Base-by-base conservation (phyloP, 192 early-diverging fungal genomes). In the Borealophlyctis nickersoniae region DNA sequence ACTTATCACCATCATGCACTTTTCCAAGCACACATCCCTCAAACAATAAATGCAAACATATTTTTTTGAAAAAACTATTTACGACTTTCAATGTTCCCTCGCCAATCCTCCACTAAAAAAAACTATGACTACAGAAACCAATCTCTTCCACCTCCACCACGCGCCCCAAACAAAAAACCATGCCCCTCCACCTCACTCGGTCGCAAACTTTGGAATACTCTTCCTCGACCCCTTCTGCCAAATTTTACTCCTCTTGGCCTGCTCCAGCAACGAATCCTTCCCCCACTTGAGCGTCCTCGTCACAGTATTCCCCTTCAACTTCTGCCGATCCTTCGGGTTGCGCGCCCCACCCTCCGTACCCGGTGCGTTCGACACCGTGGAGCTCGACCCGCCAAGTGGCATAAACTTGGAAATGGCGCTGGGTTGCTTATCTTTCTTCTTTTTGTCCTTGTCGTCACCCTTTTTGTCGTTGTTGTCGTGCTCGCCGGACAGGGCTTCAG, bases 261-360 rank as follows among this genome's bases (percentile, higher is more conserved):
- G 60, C 24, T 58, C 68, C 22, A 70, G 19, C 33, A 70, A 24
- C 3, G 60, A 54, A 56, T 70, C 68, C 50, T 70, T 70, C n/a
- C 68, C 56, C 68, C 68, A 70, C 62, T 63, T 60, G 36, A 70
- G 30, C 2, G 62, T 64, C 54, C 68, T 4, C 36, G 54, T 62
- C 28, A 70, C 32, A 29, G 62, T 63, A 39, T 58, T 70, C 1
- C 61, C 61, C 7, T 45, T 30, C 52, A 63, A 29, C 35, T 55
- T 49, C 28, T 31, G 34, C 24, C 63, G 54, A 29, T 70, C 61
- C 53, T 49, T 56, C 45, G 33, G 19, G n/a, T 19, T 62, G 27
- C 30, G 22, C 1, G 51, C 13, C 9, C 9, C 39, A 36, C 4
- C 56, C 39, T 50, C 56, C 49, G 2, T 33, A 48, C 22, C 24